phyloP scores from a whole-genome alignment of 768 basidiomycete genomes.

The Chlorophyllum brunneum region DNA sequence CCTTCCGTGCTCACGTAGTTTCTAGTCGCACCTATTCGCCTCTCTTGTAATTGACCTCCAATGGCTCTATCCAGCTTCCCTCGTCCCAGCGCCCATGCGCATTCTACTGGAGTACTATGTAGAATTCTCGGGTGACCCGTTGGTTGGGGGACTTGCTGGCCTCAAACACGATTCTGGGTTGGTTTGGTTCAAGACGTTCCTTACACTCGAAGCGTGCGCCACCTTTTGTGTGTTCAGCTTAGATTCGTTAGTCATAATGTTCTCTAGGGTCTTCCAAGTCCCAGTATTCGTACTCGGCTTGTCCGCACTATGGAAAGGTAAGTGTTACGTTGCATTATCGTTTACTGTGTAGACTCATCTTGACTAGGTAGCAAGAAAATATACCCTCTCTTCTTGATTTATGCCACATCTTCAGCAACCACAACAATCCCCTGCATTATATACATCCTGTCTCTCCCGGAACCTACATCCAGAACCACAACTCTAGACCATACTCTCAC shows the following conservation, averaged over 20 bases:
- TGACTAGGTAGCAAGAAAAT: conserved; percentile 43
- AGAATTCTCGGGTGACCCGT: conserved; percentile 58
- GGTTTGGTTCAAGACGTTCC: conserved; percentile 64
- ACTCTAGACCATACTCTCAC: conserved; percentile 37
- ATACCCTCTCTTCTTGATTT: conserved; percentile 64
- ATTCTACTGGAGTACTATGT: conserved; percentile 49
- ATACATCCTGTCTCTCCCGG: conserved; percentile 50
- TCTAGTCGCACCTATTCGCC: conserved; percentile 61
- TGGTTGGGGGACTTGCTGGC: conserved; percentile 52
- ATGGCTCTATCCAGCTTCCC: conserved; percentile 49
- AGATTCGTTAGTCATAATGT: neutral
- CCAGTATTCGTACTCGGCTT: conserved; percentile 76
- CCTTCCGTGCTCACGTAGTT: neutral
- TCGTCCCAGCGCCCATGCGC: conserved; percentile 46
- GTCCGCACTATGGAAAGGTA: conserved; percentile 55
- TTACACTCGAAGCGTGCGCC: conserved; percentile 57
- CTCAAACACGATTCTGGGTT: conserved; percentile 30
- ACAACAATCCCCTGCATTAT: conserved; percentile 72
- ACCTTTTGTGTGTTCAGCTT: neutral
- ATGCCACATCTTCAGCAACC: conserved; percentile 75
- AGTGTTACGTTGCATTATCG: neutral
- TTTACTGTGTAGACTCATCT: neutral
- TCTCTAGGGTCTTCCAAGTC: conserved; percentile 59
- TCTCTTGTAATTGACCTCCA: conserved; percentile 72
- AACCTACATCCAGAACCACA: conserved; percentile 20